Evolutionary conservation across 1,284 basidiomycete genomes (phyloP), one percentile per base, ranked within the genome.

Genomic region (Pseudozyma sp.): DNA sequence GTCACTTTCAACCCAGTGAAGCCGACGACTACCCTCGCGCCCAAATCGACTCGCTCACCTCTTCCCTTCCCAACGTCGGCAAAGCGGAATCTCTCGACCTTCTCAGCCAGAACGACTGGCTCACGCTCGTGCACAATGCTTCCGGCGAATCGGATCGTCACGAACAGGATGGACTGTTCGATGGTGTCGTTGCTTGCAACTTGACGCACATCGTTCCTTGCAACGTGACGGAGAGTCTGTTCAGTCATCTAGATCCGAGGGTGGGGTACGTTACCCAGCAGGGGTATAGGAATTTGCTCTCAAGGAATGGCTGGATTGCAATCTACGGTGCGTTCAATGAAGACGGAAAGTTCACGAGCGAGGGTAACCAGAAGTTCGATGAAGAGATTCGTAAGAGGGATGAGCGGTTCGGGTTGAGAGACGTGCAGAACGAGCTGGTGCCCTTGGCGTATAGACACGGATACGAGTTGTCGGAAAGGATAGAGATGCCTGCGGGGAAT

Each of bases 301-400:
- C 44, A 13, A 54, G 44, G 7, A 8, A 16, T 17, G 75, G 75
- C 1, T 77, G 65, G 53, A 58, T 77, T 19, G 75, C 75, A 13
- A 57, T 79, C 34, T 79, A 79, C 42, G 77, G 77, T 1, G 73
- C 77, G 0, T 79, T 79, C 56, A 79, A 77, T 51, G 62, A 79
- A 40, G 34, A 71, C 4, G 75, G 68, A 0, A 17, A 19, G 4
- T 68, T 53, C 34, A 70, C 74, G 0, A 65, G 63, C 10, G 60
- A 67, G 7, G 77, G 65, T 3, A 77, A 79, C 29, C 9, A 50
- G n/a, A 59, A 60, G 35, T 79, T 79, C 34, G 77, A 79, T 35
- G 46, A 31, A 5, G 68, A 71, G 48, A 68, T 79, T 10, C 52
- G 69, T 11, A 11, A 48, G 5, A 49, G 77, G 16, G 53, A 79